A percentile compares a stretch with the other conserved stretches of the same genome.
phyloP scores from a whole-genome alignment of 208 protist species.

The Leishmania amazonensis region DNA sequence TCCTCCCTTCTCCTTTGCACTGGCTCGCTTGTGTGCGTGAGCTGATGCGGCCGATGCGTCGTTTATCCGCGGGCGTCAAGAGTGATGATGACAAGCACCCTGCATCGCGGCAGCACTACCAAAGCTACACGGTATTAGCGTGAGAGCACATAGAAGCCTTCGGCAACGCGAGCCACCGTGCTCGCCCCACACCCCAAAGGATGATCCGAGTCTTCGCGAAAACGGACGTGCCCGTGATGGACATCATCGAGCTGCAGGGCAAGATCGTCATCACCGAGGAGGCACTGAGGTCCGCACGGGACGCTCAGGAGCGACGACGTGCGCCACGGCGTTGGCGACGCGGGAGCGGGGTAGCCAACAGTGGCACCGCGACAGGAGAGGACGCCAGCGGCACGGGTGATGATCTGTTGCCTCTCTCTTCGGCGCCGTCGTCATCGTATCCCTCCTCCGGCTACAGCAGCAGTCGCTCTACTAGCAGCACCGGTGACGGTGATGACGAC shows the following conservation, averaged over 20 bases:
- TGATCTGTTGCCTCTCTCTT: background rate
- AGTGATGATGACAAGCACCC: background rate
- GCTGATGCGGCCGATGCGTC: background rate
- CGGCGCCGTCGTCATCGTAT: background rate
- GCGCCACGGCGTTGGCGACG: background rate
- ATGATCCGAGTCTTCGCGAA: conserved; percentile 70
- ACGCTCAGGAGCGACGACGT: conserved; percentile 1
- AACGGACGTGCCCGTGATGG: conserved; percentile 45
- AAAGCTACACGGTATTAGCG: background rate
- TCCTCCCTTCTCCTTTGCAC: background rate
- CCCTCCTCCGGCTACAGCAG: background rate
- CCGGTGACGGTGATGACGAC: background rate
- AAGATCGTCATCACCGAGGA: conserved; percentile 52
- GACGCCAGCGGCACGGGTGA: background rate
- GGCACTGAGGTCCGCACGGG: conserved; percentile 25
- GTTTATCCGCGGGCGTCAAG: background rate
- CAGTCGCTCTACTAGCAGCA: background rate
- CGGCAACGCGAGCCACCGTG: background rate
- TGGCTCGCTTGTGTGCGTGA: background rate
- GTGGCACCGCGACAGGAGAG: background rate
- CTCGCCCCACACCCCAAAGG: background rate
- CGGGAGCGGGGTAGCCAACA: background rate
- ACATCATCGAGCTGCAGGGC: conserved; percentile 77
- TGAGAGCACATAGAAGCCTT: background rate
- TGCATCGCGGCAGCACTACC: background rate